Evolutionary conservation across 176 grass and related monocot genomes (phyloP).

Genomic region (Elymus sibiricus): DNA sequence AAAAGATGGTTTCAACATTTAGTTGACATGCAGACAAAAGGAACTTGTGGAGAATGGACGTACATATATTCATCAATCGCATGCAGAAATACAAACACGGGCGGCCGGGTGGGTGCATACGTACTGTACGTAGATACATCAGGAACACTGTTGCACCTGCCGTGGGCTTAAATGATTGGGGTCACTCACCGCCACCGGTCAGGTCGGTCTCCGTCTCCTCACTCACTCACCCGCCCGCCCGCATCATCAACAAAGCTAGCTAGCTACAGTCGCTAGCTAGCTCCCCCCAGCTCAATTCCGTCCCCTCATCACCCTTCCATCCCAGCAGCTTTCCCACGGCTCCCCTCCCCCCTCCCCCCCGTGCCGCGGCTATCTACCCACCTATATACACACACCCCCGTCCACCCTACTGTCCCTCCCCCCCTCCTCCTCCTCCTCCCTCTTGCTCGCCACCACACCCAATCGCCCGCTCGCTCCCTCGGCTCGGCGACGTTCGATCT

Average conservation of each 20-base stretch:
- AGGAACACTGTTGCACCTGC: slow-evolving; percentile 1
- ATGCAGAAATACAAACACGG: not conserved
- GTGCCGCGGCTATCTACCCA: not conserved
- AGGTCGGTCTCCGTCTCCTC: slow-evolving; percentile 12
- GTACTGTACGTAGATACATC: not conserved
- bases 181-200: slow-evolving; percentile 2
- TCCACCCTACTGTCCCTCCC: not conserved
- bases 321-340: not conserved
- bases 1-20: not conserved
- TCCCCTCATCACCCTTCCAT: not conserved
- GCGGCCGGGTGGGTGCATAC: not conserved
- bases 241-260: not conserved
- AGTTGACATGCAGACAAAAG: not conserved
- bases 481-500: not conserved
- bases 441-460: not conserved
- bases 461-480: no score
- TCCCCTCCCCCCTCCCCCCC: not conserved
- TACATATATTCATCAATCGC: not conserved
- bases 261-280: not conserved
- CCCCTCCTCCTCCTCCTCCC: not conserved
- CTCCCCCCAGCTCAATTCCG: not conserved
- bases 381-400: slow-evolving; percentile 10
- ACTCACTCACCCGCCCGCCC: not conserved
- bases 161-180: slow-evolving; percentile 9
- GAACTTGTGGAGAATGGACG: not conserved